phyloP scores from a whole-genome alignment of 2,329 filamentous ascomycete genomes.

The Paramyrothecium sp. region DNA sequence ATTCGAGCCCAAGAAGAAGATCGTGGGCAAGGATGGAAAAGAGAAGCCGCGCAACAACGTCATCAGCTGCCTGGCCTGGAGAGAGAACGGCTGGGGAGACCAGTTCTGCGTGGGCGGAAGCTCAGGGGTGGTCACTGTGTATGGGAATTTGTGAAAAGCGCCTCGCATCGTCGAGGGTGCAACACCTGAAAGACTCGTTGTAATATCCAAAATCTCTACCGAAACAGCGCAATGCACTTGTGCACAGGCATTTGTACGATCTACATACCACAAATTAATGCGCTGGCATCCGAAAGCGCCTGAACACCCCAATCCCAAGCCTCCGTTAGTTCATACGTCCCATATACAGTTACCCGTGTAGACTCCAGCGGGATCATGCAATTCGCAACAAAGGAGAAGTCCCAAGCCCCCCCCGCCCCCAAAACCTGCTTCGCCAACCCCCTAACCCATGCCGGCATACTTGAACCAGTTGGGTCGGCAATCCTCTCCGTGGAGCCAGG shows the following conservation, averaged over 20 bases:
- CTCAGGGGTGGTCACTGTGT: constrained; percentile 64
- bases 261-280: not conserved
- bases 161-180: not conserved
- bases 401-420: not conserved
- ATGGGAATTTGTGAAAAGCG: constrained; percentile 38
- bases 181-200: no score
- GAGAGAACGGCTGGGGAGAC: constrained; percentile 59
- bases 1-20: constrained; percentile 46
- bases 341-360: constrained; percentile 1
- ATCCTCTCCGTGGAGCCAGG: constrained; percentile 84
- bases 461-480: constrained; percentile 98
- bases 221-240: no score
- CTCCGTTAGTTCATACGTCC: constrained; percentile 6
- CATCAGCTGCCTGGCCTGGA: constrained; percentile 62
- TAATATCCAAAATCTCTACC: no score
- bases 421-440: not conserved
- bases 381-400: not conserved
- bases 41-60: constrained; percentile 59
- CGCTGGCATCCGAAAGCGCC: constrained; percentile 15
- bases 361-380: not conserved
- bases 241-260: not conserved
- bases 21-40: constrained; percentile 58
- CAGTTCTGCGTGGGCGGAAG: constrained; percentile 67
- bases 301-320: not conserved
- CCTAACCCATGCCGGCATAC: constrained; percentile 76